phyloP scores from a whole-genome alignment of 2,329 filamentous ascomycete species.

The Aspergillus quadrilineatus region DNA sequence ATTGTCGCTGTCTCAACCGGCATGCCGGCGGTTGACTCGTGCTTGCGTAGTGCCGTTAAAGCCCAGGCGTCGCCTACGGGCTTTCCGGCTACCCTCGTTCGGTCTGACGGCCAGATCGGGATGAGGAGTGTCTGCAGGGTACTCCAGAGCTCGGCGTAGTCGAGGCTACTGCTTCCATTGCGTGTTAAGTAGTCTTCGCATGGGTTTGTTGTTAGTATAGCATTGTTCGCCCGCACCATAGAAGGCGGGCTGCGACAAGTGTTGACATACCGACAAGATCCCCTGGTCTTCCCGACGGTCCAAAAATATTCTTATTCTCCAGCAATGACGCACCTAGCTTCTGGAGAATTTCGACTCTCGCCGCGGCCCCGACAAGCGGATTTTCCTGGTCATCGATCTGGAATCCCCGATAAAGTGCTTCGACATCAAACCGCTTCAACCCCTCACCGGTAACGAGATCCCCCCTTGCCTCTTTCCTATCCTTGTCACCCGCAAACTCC shows the following conservation, averaged over 20 bases:
- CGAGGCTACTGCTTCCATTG: constrained; percentile 29
- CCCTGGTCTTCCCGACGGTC: constrained; percentile 46
- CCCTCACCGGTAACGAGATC: constrained; percentile 8
- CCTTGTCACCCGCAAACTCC: constrained; percentile 31
- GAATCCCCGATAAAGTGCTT: constrained; percentile 40
- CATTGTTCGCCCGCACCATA: background rate
- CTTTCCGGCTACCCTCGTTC: constrained; percentile 40
- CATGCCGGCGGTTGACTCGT: constrained; percentile 12
- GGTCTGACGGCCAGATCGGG: constrained; percentile 51
- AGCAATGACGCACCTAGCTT: constrained; percentile 46
- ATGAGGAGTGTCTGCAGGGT: constrained; percentile 48
- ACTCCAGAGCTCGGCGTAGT: constrained; percentile 46
- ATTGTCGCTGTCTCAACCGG: constrained; percentile 31
- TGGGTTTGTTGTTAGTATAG: background rate
- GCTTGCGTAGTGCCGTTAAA: constrained; percentile 26
- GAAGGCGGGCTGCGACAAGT: too few species aligned
- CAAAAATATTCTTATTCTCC: constrained; percentile 42
- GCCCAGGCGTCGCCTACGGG: constrained; percentile 56
- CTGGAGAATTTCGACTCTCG: constrained; percentile 45
- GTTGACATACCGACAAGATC: constrained; percentile 47
- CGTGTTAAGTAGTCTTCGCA: constrained; percentile 43
- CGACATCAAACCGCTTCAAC: constrained; percentile 31
- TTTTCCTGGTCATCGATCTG: constrained; percentile 46
- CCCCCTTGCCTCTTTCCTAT: background rate
- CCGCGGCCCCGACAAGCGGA: constrained; percentile 48